A percentile compares a stretch with the other conserved stretches of the same genome.
phyloP scores from a whole-genome alignment of 2,329 filamentous ascomycete species.

The Microsporum canis region DNA sequence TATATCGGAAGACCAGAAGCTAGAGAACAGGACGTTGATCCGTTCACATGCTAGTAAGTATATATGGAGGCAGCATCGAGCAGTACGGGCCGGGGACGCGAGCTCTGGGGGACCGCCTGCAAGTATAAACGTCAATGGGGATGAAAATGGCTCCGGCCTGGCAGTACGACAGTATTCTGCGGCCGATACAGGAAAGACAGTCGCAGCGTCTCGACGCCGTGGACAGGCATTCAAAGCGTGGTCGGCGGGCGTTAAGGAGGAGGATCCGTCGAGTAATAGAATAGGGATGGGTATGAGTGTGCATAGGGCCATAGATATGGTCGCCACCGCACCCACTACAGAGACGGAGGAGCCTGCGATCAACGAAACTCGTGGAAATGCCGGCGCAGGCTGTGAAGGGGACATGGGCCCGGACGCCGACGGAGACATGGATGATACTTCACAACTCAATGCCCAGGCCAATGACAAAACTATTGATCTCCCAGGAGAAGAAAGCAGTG shows the following conservation, averaged over 20 bases:
- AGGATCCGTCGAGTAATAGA: neutral
- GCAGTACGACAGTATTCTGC: neutral
- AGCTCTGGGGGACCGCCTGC: neutral
- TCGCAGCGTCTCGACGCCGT: neutral
- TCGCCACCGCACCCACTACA: neutral
- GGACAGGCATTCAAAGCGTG: neutral
- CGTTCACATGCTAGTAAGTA: constrained; percentile 17
- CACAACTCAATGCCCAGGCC: neutral
- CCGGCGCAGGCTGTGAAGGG: neutral
- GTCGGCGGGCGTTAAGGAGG: neutral
- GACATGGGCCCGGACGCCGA: neutral
- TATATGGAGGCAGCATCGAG: constrained; percentile 17
- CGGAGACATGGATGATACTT: neutral
- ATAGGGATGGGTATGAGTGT: neutral
- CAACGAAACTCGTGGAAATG: neutral
- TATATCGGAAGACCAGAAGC: constrained; percentile 14
- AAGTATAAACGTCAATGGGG: neutral
- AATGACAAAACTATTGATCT: neutral
- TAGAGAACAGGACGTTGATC: constrained; percentile 15
- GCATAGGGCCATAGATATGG: neutral
- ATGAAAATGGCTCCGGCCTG: neutral
- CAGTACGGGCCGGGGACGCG: constrained; percentile 8
- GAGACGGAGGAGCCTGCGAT: neutral
- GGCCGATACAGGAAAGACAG: neutral
- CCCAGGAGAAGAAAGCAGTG: neutral